Evolutionary conservation across 805 yeast genomes (phyloP), one percentile per base, ranked within the genome.

Genomic region (Citeromyces nyonsensis): DNA sequence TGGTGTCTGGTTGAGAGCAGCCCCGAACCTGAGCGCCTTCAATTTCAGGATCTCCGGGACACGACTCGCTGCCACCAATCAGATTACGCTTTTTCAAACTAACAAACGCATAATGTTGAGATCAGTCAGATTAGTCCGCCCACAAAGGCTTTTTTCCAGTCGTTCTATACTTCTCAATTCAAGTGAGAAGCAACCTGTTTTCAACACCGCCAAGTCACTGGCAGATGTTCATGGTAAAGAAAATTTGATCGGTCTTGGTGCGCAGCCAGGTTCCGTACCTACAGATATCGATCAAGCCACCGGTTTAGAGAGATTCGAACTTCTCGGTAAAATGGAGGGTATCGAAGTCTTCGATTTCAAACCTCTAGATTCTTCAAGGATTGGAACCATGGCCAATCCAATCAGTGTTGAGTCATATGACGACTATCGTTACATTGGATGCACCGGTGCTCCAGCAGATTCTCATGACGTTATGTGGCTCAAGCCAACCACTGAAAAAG

Each of bases 211-310:
- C 36, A 47, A 60, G 38, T 61, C 50, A 34, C 68, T 88, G 48
- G 61, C 77, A 36, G 94, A 88, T 56, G 94, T 88, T 45, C 66
- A 73, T 33, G 84, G 83, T 51, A 69, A 75, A 33, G 72, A 68
- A 42, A 66, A 84, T 35, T 71, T 88, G 57, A 71, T 85, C 45
- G 95, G 96, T 57, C 74, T 80, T 35, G 97, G 96, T 72, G 94
- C 94, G 43, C 68, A 70, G 45, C 49, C 47, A 34, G 94, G 88
- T 44, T 66, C 77, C 32, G 77, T 91, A 52, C 96, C 97, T 56
- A 74, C 94, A 38, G 95, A 86, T 58, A 54, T 82, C 44, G 95
- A 91, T 51, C 97, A 88, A 66, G 85, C 96, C 49, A 91, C 98
- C 33, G 98, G 98, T 80, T 66, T 88, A 52, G 97, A 82, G 62